A percentile compares a stretch with the other conserved stretches of the same genome.
phyloP scores from a whole-genome alignment of 805 yeast species.

The Priceomyces fermenticarens region DNA sequence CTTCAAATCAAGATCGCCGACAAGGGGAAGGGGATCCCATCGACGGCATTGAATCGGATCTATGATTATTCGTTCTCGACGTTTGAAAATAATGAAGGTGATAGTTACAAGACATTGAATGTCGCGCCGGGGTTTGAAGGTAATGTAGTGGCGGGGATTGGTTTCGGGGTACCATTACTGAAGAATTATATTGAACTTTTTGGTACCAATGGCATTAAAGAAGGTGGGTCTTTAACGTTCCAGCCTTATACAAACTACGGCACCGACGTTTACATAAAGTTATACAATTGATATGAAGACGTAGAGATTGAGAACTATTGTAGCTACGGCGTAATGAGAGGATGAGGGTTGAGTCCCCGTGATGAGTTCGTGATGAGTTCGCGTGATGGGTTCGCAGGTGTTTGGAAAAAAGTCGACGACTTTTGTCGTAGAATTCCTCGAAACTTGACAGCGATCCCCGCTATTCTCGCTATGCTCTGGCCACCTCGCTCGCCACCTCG shows the following conservation, averaged over 20 bases:
- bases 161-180: constrained; percentile 90
- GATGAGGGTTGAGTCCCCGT: too few species aligned
- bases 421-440: too few species aligned
- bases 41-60: constrained; percentile 59
- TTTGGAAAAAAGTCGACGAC: too few species aligned
- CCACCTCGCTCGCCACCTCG: too few species aligned
- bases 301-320: too few species aligned
- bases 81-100: constrained; percentile 58
- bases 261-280: constrained; percentile 42
- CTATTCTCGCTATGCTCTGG: too few species aligned
- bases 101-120: constrained; percentile 58
- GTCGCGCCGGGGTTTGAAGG: constrained; percentile 72
- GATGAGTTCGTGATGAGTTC: too few species aligned
- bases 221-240: constrained; percentile 37
- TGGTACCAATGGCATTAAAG: constrained; percentile 26
- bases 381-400: too few species aligned
- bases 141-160: constrained; percentile 86
- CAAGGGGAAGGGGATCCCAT: constrained; percentile 84
- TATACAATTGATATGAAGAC: too few species aligned
- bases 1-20: constrained; percentile 79
- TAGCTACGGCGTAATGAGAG: too few species aligned
- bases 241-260: constrained; percentile 46
- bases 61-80: constrained; percentile 89
- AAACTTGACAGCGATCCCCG: too few species aligned
- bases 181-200: constrained; percentile 41